Conservation (phyloP, 2,329 filamentous ascomycete species). For the Penicillium sp. region DNA sequence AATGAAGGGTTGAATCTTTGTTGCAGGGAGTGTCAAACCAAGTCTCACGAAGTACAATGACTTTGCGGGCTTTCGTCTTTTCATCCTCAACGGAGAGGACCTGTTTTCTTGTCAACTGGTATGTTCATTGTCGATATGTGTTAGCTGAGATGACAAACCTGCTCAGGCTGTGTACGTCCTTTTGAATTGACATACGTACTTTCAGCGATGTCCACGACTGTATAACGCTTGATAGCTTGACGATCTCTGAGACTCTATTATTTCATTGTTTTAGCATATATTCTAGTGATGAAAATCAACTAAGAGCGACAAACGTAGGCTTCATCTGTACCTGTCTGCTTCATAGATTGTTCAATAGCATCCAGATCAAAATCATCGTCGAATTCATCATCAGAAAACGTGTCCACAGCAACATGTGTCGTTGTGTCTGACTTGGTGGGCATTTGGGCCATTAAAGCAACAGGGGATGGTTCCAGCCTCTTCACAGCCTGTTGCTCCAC, state of each 20-base stretch:
- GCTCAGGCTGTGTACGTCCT: conserved; percentile 64
- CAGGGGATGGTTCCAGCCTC: conserved; percentile 3
- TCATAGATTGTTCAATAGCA: conserved; percentile 62
- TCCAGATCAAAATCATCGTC: conserved; percentile 65
- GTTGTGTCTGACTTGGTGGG: background rate
- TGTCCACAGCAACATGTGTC: conserved; percentile 31
- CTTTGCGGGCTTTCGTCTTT: conserved; percentile 63
- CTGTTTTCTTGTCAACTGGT: conserved; percentile 45
- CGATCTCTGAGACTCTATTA: conserved; percentile 65
- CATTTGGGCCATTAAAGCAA: conserved; percentile 1
- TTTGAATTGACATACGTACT: conserved; percentile 66
- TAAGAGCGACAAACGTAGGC: conserved; percentile 63
- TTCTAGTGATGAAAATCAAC: conserved; percentile 28
- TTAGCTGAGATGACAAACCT: conserved; percentile 55
- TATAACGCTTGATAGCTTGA: conserved; percentile 79
- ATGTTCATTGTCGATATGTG: background rate
- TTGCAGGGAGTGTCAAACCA: conserved; percentile 82
- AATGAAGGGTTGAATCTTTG: conserved; percentile 75
- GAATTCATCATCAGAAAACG: conserved; percentile 68
- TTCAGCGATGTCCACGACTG: conserved; percentile 72
- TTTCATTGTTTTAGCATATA: conserved; percentile 62
- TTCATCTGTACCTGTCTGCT: conserved; percentile 64
- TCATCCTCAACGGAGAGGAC: conserved; percentile 82
- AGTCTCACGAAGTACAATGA: conserved; percentile 75
- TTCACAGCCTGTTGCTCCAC: conserved; percentile 20